Percentiles rank a stretch among this genome's conserved stretches.
phyloP scores from a whole-genome alignment of 2,329 filamentous ascomycete species.

The Exophiala aquamarina region DNA sequence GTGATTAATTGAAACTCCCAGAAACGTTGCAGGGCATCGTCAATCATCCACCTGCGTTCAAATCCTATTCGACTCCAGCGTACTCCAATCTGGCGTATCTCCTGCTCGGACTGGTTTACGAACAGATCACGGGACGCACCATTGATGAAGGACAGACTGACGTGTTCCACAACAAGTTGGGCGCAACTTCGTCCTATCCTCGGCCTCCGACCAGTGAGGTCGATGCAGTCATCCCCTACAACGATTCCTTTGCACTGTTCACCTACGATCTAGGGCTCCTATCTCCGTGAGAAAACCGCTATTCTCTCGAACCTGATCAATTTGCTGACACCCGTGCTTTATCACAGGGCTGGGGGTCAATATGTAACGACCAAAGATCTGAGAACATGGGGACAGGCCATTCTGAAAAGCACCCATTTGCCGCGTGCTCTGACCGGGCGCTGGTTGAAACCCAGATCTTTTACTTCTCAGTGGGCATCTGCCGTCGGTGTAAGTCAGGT shows the following conservation, averaged over 20 bases:
- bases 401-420: conserved; percentile 41
- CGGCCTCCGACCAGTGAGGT: conserved; percentile 29
- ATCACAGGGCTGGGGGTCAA: conserved; percentile 34
- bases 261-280: conserved; percentile 10
- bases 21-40: conserved; percentile 10
- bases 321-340: neutral
- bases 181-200: conserved; percentile 38
- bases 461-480: conserved; percentile 28
- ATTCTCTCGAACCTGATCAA: neutral
- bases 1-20: too few species aligned
- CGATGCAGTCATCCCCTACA: conserved; percentile 39
- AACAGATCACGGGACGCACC: conserved; percentile 38
- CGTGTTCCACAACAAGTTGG: conserved; percentile 36
- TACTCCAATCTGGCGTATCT: conserved; percentile 41
- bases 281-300: conserved; percentile 3
- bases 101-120: conserved; percentile 39
- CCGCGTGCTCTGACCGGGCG: conserved; percentile 37
- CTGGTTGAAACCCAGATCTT: conserved; percentile 48
- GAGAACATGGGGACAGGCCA: conserved; percentile 43
- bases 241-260: conserved; percentile 23
- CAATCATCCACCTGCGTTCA: conserved; percentile 8
- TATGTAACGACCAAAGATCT: conserved; percentile 47
- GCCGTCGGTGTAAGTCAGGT: conserved; percentile 37
- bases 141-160: conserved; percentile 32
- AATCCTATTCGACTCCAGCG: conserved; percentile 32